These are phyloP conservation scores for Coelastrella sp. DNA, from an alignment of 139 green algal species.

Conservation along the genomic window DNA sequence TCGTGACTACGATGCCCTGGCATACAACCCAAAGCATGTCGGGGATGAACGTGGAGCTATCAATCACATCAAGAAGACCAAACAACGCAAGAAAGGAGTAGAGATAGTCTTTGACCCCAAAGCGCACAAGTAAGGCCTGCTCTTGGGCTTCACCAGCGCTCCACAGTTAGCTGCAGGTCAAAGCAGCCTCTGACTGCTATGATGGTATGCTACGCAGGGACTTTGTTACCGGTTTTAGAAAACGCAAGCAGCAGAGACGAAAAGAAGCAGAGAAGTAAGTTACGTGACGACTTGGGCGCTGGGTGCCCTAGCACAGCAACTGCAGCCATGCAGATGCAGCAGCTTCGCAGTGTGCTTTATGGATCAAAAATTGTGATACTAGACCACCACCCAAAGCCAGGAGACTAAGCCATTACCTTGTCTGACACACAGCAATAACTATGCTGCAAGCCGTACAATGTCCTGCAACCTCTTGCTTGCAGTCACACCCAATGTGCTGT, in stretches of 20 bases:
- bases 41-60: slow-evolving; percentile 35
- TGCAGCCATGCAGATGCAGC: too few species aligned
- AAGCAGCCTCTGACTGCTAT: background rate
- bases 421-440: too few species aligned
- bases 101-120: slow-evolving; percentile 78
- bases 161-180: background rate
- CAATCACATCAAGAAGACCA: slow-evolving; percentile 64
- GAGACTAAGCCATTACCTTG: too few species aligned
- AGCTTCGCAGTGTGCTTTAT: too few species aligned
- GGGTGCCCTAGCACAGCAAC: background rate
- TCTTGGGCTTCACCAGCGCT: background rate
- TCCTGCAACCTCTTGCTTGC: too few species aligned
- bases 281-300: background rate
- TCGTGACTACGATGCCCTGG: slow-evolving; percentile 58
- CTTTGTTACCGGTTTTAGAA: slow-evolving; percentile 77
- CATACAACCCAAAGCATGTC: slow-evolving; percentile 11
- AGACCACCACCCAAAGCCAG: too few species aligned
- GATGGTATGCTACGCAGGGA: slow-evolving; percentile 61
- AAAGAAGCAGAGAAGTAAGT: slow-evolving; percentile 70
- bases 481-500: background rate
- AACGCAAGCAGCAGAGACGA: slow-evolving; percentile 76
- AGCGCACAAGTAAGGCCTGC: slow-evolving; percentile 66
- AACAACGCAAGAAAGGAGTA: slow-evolving; percentile 59
- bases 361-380: too few species aligned
- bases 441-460: too few species aligned